Evolutionary conservation across 2,329 filamentous ascomycete species (phyloP), one percentile per base, ranked within the genome.

Genomic region (Alternaria conjuncta): DNA sequence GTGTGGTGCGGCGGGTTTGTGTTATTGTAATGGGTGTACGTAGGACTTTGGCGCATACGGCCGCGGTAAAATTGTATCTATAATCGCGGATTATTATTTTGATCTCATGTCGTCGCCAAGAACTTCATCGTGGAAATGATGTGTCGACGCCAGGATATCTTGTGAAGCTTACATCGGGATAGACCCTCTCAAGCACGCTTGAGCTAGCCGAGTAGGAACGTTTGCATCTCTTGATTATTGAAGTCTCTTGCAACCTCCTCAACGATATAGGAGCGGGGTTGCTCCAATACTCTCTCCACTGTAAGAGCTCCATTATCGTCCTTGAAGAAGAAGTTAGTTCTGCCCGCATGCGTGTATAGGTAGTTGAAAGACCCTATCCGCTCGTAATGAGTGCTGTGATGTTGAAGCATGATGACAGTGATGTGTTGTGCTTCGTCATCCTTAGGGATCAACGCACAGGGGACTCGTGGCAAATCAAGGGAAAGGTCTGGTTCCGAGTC

Each of bases 381-480:
- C 6, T 36, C 32, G 1, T 36, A 36, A 36, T 36, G 32, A 36
- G 32, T n/a, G 3, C 7, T 6, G 15, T 36, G 32, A 9, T n/a
- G 7, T n/a, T 3, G 32, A 6, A 36, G 32, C 15, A 36, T 15
- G 0, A 36, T 15, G 1, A 36, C 32, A n/a, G 2, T 4, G 5
- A n/a, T 36, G 4, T 0, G 0, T 36, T 1, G 15, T 4, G 32
- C 6, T 15, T 15, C 30, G 13, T 32, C 13, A 15, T 3, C 32
- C 6, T 4, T 0, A 6, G 32, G 32, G 3, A 36, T 36, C 1
- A 36, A 5, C 8, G 32, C 32, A 9, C 32, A 41, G 4, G 8
- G 15, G 2, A n/a, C 2, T n/a, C 32, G 15, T 2, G 1, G 8
- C 8, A 3, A n/a, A 5, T 9, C 32, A 41, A 10, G 8, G 2